Evolutionary conservation across 1,139 yeast genomes (phyloP).

Genomic region (Blastobotrys serpentis): DNA sequence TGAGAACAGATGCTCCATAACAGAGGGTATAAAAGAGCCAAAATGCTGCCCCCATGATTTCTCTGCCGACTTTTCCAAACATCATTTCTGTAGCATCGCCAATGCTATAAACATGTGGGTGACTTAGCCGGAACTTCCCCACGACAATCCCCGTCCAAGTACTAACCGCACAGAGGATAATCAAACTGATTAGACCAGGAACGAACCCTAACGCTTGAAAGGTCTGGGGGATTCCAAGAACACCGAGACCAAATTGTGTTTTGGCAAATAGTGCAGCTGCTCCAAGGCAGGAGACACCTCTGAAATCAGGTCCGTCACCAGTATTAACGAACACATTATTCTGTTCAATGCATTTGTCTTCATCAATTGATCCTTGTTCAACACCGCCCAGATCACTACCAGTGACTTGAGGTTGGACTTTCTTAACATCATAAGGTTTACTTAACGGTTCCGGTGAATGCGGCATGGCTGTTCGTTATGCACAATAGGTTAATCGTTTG

Average conservation of each 20-base stretch:
- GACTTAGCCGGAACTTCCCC: constrained; percentile 53
- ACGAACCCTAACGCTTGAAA: constrained; percentile 57
- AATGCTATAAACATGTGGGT: constrained; percentile 52
- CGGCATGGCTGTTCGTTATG: no score
- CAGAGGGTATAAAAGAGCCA: constrained; percentile 55
- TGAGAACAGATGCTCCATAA: constrained; percentile 57
- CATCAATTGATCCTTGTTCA: background rate
- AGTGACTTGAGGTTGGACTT: background rate
- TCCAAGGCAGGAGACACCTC: constrained; percentile 17
- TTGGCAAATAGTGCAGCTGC: constrained; percentile 58
- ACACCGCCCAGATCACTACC: background rate
- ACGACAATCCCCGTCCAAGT: constrained; percentile 55
- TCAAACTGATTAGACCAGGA: constrained; percentile 56
- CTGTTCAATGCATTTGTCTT: background rate
- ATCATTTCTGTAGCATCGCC: constrained; percentile 62
- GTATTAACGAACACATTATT: constrained; percentile 13
- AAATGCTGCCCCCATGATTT: constrained; percentile 54
- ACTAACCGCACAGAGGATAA: constrained; percentile 51
- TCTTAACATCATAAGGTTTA: background rate
- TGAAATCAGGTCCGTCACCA: constrained; percentile 18
- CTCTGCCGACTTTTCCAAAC: constrained; percentile 56
- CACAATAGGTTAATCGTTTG: no score
- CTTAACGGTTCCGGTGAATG: background rate
- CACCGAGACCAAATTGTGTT: constrained; percentile 61
- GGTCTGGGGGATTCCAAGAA: constrained; percentile 64